phyloP scores from a whole-genome alignment of 768 basidiomycete species.

The Filobasidium wieringae region DNA sequence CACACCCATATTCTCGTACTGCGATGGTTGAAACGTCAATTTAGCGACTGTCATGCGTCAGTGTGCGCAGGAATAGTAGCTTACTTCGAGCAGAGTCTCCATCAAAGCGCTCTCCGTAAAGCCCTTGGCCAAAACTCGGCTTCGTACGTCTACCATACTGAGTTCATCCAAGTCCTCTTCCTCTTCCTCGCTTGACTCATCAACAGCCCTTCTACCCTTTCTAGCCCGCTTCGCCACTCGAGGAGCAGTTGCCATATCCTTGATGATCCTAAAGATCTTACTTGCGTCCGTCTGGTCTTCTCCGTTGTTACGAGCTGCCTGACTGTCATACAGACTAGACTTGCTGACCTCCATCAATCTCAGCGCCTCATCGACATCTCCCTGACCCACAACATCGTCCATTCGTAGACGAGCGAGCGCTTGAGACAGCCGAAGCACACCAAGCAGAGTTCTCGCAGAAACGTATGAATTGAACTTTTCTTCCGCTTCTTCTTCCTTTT shows the following conservation, averaged over 20 bases:
- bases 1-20: conserved; percentile 82
- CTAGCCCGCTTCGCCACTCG: conserved; percentile 38
- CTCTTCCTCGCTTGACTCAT: conserved; percentile 57
- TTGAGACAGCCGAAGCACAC: conserved; percentile 84
- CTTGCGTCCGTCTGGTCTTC: conserved; percentile 66
- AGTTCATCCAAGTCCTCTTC: conserved; percentile 54
- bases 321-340: conserved; percentile 58
- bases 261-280: conserved; percentile 83
- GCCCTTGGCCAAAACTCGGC: conserved; percentile 69
- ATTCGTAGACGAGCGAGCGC: conserved; percentile 85
- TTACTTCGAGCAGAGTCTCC: conserved; percentile 68
- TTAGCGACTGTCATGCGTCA: neutral
- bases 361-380: conserved; percentile 91
- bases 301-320: conserved; percentile 58
- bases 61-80: conserved; percentile 21
- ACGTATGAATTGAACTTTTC: conserved; percentile 89
- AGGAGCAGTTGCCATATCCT: conserved; percentile 54
- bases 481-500: conserved; percentile 76
- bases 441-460: conserved; percentile 88
- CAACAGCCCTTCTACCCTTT: conserved; percentile 56
- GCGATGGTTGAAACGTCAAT: conserved; percentile 3
- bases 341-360: conserved; percentile 96
- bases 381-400: conserved; percentile 62
- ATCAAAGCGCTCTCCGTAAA: conserved; percentile 85
- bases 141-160: conserved; percentile 74